Evolutionary conservation across 345 rosid species (phyloP), one percentile per base, ranked within the genome.

Genomic region (Melaleuca alternifolia): DNA sequence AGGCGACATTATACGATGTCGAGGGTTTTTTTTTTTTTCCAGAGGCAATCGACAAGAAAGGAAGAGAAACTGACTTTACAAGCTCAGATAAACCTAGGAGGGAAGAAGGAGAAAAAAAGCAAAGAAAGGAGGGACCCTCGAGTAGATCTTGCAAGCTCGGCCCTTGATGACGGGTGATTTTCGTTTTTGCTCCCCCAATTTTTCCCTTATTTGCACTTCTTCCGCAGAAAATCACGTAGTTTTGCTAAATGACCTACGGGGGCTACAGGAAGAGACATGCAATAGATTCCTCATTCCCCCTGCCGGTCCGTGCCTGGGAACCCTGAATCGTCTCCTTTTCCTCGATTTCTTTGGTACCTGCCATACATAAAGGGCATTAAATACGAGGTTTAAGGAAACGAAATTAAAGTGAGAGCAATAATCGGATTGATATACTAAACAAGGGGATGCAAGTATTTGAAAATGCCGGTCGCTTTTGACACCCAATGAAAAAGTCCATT

Each of bases 221-320:
- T 28, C 76, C 1, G 44, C 44, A 46, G 79, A 41, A 33, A 33
- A 56, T 85, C 81, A 85, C 5, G 81, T 6, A 6, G 86, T 11
- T 85, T 61, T 85, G 30, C n/a, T 76, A 44, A 76, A 51, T 2
- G 81, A 26, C 30, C 81, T 59, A 14, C 75, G 86, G 16, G 79
- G 79, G 81, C 81, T 85, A 53, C 86, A 61, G 14, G 77, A 57
- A 16, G 86, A 11, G 41, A 61, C 86, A 81, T 59, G 50, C 86
- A 71, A 28, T 11, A 85, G 41, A 26, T 33, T 85, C 20, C 86
- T 50, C 54, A 61, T 65, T 12, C 79, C 54, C 6, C 81, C 81
- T 4, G 46, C 54, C 10, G 86, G 41, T 5, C 81, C 12, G 9
- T 46, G 51, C 46, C 46, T 12, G 30, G 53, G 81, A 41, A 85